A percentile compares a stretch with the other conserved stretches of the same genome.
Conservation (phyloP, 192 early-diverging fungal species). For the Backusella liffmaniae region DNA sequence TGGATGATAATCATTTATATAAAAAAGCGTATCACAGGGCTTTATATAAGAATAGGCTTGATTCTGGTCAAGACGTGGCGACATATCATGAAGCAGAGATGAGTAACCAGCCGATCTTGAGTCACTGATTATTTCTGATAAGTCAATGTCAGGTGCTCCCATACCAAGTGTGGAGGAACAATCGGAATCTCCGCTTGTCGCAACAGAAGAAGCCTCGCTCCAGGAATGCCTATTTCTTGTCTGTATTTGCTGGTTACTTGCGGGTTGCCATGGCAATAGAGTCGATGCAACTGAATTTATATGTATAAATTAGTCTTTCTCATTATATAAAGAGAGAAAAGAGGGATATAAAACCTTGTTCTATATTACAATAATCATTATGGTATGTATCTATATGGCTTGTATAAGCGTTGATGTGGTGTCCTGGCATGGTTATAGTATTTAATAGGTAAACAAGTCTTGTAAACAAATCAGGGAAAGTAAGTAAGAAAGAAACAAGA, state of each 20-base stretch:
- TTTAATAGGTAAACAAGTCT: not conserved
- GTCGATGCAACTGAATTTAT: not conserved
- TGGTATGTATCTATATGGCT: not conserved
- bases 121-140: conserved; percentile 9
- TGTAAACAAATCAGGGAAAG: not conserved
- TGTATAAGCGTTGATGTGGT: not conserved
- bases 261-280: not conserved
- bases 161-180: conserved; percentile 6
- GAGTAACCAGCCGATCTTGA: not conserved
- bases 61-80: not conserved
- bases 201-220: not conserved
- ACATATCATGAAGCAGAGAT: not conserved
- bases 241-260: not conserved
- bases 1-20: not conserved
- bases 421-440: not conserved
- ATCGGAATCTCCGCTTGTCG: not conserved
- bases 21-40: not conserved
- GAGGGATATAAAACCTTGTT: not conserved
- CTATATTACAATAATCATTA: not conserved
- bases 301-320: not conserved
- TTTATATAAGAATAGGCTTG: not conserved
- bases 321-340: not conserved
- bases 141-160: not conserved
- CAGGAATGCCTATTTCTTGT: not conserved
- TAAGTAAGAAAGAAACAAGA: not conserved